Evolutionary conservation across 164 flowering plant species (phyloP), one percentile per base, ranked within the genome.

Genomic region (Warburgia ugandensis): DNA sequence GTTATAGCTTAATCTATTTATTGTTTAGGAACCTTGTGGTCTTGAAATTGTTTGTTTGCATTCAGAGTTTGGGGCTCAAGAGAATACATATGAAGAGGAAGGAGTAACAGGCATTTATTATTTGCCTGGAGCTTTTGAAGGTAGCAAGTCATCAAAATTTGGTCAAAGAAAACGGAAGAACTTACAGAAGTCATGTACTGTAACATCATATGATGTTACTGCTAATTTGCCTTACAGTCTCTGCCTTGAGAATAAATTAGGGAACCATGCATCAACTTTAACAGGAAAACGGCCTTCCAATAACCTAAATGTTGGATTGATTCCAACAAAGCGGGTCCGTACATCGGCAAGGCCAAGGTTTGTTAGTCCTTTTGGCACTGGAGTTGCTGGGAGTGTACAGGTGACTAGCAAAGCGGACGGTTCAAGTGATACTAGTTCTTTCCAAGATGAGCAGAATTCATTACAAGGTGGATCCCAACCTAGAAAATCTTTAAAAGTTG

Each of bases 361-460:
- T 52, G n/a, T 67, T 19, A 69, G 86, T 65, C 81, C 91, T 29
- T 80, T 74, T 52, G 48, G 59, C 65, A 56, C 71, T 58, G 87
- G 72, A 37, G 65, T 66, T 60, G 20, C 69, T 71, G 88, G 72
- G 33, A 56, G 49, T 60, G 40, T 61, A 26, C 90, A 63, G 36
- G 50, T 64, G 39, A 66, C 77, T 25, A 60, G 30, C 36, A 88
- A 78, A 68, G 69, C 86, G 49, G 99, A 84, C 74, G 92, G 76
- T 55, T 89, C 99, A 48, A 94, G 99, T 73, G 97, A 89, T 68
- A 94, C 96, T 55, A 79, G 69, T 72, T 86, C 99, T 32, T 86
- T 75, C 54, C 97, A 89, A 68, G 99, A 94, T 73, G 99, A 94
- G 53, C 95, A 73, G 64, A 79, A 79, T 68, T 71, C 82, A 57